Percentiles rank a stretch among this genome's conserved stretches.
Conservation (phyloP, 257 asterid species). For the Forsythia viridissima region DNA sequence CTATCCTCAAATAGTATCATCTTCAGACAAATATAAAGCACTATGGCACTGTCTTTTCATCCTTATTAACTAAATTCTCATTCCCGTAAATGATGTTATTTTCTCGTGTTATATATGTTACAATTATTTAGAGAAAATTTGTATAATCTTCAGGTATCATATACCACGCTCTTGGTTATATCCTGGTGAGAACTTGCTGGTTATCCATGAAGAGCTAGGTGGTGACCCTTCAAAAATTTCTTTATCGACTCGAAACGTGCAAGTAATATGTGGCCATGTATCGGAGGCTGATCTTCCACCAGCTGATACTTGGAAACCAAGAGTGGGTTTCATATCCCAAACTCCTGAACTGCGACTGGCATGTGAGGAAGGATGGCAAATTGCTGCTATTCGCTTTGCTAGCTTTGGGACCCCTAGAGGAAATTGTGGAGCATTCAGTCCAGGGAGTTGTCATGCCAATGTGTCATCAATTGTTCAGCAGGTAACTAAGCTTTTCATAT, state of each 20-base stretch:
- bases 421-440: slow-evolving; percentile 48
- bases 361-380: slow-evolving; percentile 61
- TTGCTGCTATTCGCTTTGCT: slow-evolving; percentile 52
- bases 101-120: background rate
- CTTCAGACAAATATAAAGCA: background rate
- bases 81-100: background rate
- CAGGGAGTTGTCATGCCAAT: slow-evolving; percentile 51
- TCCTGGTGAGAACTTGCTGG: slow-evolving; percentile 61
- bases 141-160: slow-evolving; percentile 46
- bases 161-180: slow-evolving; percentile 74
- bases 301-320: slow-evolving; percentile 53
- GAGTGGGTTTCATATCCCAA: slow-evolving; percentile 38
- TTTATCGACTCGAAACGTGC: slow-evolving; percentile 36
- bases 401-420: slow-evolving; percentile 66
- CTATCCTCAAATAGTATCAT: background rate
- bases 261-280: slow-evolving; percentile 50
- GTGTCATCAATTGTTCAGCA: slow-evolving; percentile 39
- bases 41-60: background rate
- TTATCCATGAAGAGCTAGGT: slow-evolving; percentile 73
- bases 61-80: background rate
- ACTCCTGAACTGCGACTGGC: slow-evolving; percentile 50
- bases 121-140: background rate
- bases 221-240: slow-evolving; percentile 69
- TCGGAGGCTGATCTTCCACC: slow-evolving; percentile 66
- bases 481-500: slow-evolving; percentile 33